Evolutionary conservation across 2,329 filamentous ascomycete genomes (phyloP), one percentile per base, ranked within the genome.

Genomic region (Colletotrichum cuscutae): DNA sequence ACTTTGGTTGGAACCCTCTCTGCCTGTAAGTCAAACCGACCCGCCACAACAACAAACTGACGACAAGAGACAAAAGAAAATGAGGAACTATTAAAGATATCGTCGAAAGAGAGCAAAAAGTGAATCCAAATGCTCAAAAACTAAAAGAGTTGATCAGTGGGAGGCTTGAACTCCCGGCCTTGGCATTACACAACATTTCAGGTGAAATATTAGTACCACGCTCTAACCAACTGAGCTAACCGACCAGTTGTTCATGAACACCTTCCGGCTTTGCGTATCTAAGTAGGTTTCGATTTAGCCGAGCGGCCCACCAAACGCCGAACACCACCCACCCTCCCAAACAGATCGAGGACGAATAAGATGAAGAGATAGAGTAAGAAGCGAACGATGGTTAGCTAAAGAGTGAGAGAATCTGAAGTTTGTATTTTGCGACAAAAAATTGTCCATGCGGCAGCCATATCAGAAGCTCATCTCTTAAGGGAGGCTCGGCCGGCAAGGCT

Each of bases 231-330:
- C 42, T 49, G 42, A 49, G 42, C 42, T 49, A 49, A 49, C 42
- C 42, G 42, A 49, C 42, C 42, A 49, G 19, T 49, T 49, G 7
- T 49, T 9, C 0, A 4, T n/a, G 7, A 2, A 8, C 4, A 49
- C 0, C 1, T 0, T 0, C 0, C 7, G 1, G 37, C 5, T 0
- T n/a, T n/a, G 42, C 3, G 8, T 0, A 0, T 2, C 37, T 49
- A 4, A n/a, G 3, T 9, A 9, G 15, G 6, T 19, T 8, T 5
- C 1, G 1, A 0, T 1, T 4, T n/a, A n/a, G 19, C 42, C 19
- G 42, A n/a, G 15, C 19, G 42, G 8, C 42, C 15, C 42, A n/a
- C 42, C 19, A 19, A 8, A 2, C 42, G 7, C 19, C 42, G 42
- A 49, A 49, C 26, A 26, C 1, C 26, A 4, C 26, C 8, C 19